Conservation (phyloP, 1,284 basidiomycete genomes). For the Taiwanofungus camphoratus region DNA sequence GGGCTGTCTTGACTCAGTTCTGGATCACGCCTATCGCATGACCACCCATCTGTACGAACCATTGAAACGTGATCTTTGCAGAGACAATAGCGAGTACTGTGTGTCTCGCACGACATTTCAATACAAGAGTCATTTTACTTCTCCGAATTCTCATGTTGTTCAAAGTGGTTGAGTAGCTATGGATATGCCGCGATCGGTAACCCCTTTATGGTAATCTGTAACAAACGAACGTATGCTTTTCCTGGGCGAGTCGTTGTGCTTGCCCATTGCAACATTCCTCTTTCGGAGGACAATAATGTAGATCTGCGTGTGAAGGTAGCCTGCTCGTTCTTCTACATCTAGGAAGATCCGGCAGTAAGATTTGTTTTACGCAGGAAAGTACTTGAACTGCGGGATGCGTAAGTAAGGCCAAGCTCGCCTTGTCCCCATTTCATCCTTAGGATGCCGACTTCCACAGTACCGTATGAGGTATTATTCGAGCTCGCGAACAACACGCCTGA, state of each 20-base stretch:
- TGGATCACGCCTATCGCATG: slow-evolving; percentile 3
- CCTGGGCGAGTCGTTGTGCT: slow-evolving; percentile 2
- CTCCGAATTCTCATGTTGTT: neutral
- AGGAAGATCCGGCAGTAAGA: slow-evolving; percentile 5
- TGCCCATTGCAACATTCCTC: slow-evolving; percentile 8
- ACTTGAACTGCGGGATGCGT: slow-evolving; percentile 3
- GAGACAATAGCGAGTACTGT: slow-evolving; percentile 17
- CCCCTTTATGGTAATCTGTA: slow-evolving; percentile 2
- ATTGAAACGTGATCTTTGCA: slow-evolving; percentile 12
- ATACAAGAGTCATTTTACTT: slow-evolving; percentile 2
- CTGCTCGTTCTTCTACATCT: slow-evolving; percentile 4
- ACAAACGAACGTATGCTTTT: neutral
- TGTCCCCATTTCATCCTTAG: slow-evolving; percentile 8
- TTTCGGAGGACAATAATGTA: slow-evolving; percentile 13
- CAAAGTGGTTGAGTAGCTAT: slow-evolving; percentile 1
- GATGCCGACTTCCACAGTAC: slow-evolving; percentile 44
- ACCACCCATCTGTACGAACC: slow-evolving; percentile 4
- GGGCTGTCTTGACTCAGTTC: neutral
- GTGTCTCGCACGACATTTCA: slow-evolving; percentile 6
- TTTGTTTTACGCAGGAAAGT: neutral
- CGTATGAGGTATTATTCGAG: slow-evolving; percentile 46
- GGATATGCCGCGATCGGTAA: neutral
- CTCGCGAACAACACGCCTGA: slow-evolving; percentile 40
- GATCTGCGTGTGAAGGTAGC: neutral
- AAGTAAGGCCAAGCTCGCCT: neutral